Evolutionary conservation across 495 filamentous ascomycete species (phyloP).

Genomic region (Penicillium canescens): DNA sequence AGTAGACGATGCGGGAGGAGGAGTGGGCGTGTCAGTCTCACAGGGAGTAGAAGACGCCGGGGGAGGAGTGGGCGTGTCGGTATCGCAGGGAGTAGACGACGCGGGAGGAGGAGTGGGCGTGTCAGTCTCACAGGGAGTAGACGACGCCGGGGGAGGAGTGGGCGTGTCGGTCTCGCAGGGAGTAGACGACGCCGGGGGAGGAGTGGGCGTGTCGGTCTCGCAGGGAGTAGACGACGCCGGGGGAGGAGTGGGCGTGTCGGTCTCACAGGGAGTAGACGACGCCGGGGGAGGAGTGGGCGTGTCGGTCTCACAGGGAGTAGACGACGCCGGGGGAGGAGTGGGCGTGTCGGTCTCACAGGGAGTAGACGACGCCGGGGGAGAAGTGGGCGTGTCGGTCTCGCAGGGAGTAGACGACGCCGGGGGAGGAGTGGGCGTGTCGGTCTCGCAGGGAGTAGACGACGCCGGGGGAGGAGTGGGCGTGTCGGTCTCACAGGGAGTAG

Average conservation of each 20-base stretch:
- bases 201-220: slow-evolving; percentile 2
- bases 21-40: slow-evolving; percentile 3
- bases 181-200: not conserved
- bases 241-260: slow-evolving; percentile 5
- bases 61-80: not conserved
- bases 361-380: slow-evolving; percentile 10
- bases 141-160: not conserved
- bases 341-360: slow-evolving; percentile 18
- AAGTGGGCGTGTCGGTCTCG: slow-evolving; percentile 12
- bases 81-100: slow-evolving; percentile 9
- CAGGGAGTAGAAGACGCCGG: slow-evolving; percentile 1
- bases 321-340: slow-evolving; percentile 1
- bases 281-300: slow-evolving; percentile 4
- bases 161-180: slow-evolving; percentile 7
- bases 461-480: not conserved
- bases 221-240: not conserved
- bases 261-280: slow-evolving; percentile 14
- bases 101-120: slow-evolving; percentile 2
- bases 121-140: slow-evolving; percentile 13
- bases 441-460: slow-evolving; percentile 4
- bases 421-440: slow-evolving; percentile 2
- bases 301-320: slow-evolving; percentile 12
- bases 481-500: slow-evolving; percentile 13
- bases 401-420: slow-evolving; percentile 11
- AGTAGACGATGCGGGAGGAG: not conserved